phyloP scores from a whole-genome alignment of 164 flowering plant genomes.

The Vitis amurensis region DNA sequence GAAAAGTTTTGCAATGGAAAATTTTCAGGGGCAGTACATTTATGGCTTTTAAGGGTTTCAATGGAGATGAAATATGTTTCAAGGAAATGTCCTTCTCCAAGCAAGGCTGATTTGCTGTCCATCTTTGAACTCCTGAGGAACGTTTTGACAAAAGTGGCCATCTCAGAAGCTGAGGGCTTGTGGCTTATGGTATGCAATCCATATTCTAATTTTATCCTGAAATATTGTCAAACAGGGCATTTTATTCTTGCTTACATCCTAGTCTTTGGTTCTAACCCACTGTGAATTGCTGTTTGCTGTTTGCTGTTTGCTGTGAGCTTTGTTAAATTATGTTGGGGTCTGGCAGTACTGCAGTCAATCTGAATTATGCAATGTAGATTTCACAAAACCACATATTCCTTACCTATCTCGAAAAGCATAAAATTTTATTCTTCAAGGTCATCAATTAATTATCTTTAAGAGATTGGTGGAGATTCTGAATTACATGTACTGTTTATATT shows the following conservation, averaged over 20 bases:
- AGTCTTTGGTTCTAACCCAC: too few species aligned
- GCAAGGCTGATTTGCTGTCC: conserved; percentile 46
- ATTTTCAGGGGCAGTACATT: conserved; percentile 37
- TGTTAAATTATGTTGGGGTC: background rate
- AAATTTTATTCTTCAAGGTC: background rate
- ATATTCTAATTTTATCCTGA: background rate
- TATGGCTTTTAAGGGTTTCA: conserved; percentile 67
- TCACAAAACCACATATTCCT: too few species aligned
- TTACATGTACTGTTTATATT: background rate
- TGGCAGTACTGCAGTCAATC: background rate
- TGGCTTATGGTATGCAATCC: conserved; percentile 77
- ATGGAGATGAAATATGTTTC: conserved; percentile 50
- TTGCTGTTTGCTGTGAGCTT: too few species aligned
- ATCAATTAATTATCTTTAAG: background rate
- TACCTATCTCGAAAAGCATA: too few species aligned
- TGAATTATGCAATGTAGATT: too few species aligned
- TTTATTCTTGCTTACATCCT: too few species aligned
- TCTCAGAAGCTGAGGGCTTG: conserved; percentile 68
- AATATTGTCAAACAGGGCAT: background rate
- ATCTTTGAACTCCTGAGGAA: conserved; percentile 52
- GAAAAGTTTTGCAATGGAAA: conserved; percentile 60
- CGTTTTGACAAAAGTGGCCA: conserved; percentile 43
- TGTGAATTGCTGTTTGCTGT: too few species aligned
- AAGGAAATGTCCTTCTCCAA: conserved; percentile 34
- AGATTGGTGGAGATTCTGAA: background rate